Evolutionary conservation across 306 rosid genomes (phyloP).

Genomic region (Comarum palustre): DNA sequence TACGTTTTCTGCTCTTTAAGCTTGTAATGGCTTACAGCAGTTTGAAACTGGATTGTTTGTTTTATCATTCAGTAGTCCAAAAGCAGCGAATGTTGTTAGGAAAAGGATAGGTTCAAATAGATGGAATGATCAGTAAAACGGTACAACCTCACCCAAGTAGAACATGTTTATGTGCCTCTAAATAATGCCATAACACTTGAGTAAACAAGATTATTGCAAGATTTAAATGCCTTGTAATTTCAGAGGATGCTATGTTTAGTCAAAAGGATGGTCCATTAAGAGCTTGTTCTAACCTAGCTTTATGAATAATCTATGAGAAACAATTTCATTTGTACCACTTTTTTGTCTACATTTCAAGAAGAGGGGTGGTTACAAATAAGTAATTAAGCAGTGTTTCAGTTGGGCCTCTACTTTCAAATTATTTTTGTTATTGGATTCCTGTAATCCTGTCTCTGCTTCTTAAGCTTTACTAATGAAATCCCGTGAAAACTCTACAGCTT

Average conservation of each 20-base stretch:
- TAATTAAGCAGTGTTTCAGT: background rate
- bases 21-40: too few relatives aligned
- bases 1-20: too few relatives aligned
- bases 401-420: background rate
- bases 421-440: background rate
- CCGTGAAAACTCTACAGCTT: background rate
- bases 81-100: too few relatives aligned
- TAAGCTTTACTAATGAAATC: background rate
- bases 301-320: background rate
- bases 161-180: too few relatives aligned
- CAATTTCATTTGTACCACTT: background rate
- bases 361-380: background rate
- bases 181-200: too few relatives aligned
- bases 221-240: background rate
- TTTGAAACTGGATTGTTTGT: too few relatives aligned
- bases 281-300: background rate
- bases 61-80: too few relatives aligned
- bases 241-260: background rate
- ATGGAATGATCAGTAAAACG: too few relatives aligned
- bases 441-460: background rate
- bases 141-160: too few relatives aligned
- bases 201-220: too few relatives aligned
- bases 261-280: background rate
- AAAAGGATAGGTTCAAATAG: too few relatives aligned
- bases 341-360: background rate